Conservation (phyloP, 441 rosid species). For the Erysimum cheiri region DNA sequence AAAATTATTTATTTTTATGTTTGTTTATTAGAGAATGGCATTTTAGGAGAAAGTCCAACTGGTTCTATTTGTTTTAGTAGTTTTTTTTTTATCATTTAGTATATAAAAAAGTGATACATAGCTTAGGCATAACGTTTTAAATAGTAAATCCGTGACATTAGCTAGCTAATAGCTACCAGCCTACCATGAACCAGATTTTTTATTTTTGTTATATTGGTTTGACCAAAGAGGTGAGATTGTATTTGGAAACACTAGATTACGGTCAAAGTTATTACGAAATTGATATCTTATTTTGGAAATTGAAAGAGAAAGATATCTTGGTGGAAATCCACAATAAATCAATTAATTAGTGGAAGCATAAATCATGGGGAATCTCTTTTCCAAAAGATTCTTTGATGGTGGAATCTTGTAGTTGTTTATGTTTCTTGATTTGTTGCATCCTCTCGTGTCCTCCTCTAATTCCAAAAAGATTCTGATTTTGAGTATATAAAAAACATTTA, state of each 20-base stretch:
- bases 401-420: conserved; percentile 34
- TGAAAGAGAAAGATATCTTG: conserved; percentile 27
- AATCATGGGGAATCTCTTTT: conserved; percentile 42
- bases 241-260: conserved; percentile 23
- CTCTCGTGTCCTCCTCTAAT: conserved; percentile 37
- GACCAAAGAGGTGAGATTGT: conserved; percentile 11
- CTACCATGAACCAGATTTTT: not conserved
- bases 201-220: conserved; percentile 10
- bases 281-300: conserved; percentile 25
- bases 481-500: not conserved
- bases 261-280: conserved; percentile 25
- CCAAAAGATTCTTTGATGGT: conserved; percentile 33
- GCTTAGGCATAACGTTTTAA: not conserved
- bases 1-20: not conserved
- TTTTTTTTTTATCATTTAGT: not conserved
- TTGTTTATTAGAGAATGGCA: not conserved
- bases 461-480: conserved; percentile 25
- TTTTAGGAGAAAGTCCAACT: not conserved
- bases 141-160: not conserved
- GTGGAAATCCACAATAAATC: conserved; percentile 44
- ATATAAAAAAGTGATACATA: not conserved
- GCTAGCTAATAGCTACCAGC: not conserved
- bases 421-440: conserved; percentile 40
- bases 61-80: not conserved
- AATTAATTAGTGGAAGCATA: conserved; percentile 40